Conservation (phyloP, 306 rosid genomes). For the Abrus precatorius region DNA sequence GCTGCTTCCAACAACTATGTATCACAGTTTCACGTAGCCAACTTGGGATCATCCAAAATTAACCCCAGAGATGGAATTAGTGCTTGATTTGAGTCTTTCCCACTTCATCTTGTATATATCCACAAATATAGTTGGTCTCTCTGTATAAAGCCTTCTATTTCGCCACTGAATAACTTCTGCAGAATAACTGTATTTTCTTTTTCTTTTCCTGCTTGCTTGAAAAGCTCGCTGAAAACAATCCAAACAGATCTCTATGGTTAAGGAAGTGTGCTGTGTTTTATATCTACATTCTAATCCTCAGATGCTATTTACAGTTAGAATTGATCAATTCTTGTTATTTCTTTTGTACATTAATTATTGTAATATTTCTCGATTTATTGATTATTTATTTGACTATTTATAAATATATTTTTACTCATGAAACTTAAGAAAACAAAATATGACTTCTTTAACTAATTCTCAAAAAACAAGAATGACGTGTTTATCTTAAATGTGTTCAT, state of each 20-base stretch:
- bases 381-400: no score
- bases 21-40: slow-evolving; percentile 72
- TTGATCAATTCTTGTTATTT: no score
- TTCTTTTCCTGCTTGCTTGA: not conserved
- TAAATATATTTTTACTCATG: no score
- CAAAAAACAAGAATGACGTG: no score
- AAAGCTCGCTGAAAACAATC: not conserved
- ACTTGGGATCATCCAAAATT: slow-evolving; percentile 46
- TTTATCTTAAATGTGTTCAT: no score
- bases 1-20: slow-evolving; percentile 59
- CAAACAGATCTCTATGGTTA: not conserved
- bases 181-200: not conserved
- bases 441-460: no score
- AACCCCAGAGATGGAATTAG: slow-evolving; percentile 45
- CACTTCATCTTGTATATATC: not conserved
- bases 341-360: no score
- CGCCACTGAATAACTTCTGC: not conserved
- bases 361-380: no score
- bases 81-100: slow-evolving; percentile 40
- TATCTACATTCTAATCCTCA: not conserved
- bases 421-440: no score
- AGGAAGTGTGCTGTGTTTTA: not conserved
- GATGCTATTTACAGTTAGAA: not conserved
- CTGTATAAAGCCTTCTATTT: not conserved
- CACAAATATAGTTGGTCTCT: not conserved